Evolutionary conservation across 306 rosid species (phyloP).

Genomic region (Leucaena leucocephala): DNA sequence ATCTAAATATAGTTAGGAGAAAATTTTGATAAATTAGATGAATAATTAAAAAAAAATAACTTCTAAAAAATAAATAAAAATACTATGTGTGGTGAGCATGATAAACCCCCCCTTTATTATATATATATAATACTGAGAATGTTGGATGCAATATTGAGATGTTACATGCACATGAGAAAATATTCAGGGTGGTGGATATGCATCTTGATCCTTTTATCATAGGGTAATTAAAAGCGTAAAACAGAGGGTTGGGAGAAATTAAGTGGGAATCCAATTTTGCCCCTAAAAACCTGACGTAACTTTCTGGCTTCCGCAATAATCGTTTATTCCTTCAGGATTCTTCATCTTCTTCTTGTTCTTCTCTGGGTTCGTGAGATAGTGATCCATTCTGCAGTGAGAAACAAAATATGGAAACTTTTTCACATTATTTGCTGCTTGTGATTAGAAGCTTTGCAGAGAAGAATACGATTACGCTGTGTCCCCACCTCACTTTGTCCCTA

Average conservation of each 20-base stretch:
- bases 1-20: too few relatives aligned
- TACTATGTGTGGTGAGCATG: too few relatives aligned
- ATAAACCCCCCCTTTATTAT: too few relatives aligned
- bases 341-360: background rate
- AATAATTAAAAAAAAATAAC: too few relatives aligned
- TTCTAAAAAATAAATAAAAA: too few relatives aligned
- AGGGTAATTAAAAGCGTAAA: too few relatives aligned
- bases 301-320: background rate
- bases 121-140: too few relatives aligned
- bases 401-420: background rate
- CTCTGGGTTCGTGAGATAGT: background rate
- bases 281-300: background rate
- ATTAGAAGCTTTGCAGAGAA: background rate
- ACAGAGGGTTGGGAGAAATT: background rate
- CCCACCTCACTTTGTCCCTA: background rate
- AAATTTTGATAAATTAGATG: too few relatives aligned
- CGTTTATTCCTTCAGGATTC: background rate
- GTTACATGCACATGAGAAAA: too few relatives aligned
- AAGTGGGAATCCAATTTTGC: background rate
- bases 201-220: too few relatives aligned
- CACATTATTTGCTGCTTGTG: background rate
- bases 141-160: too few relatives aligned
- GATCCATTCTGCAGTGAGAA: background rate
- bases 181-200: too few relatives aligned
- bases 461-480: background rate